Evolutionary conservation across 2,329 filamentous ascomycete genomes (phyloP), one percentile per base, ranked within the genome.

Genomic region (Orbilia blumenaviensis): DNA sequence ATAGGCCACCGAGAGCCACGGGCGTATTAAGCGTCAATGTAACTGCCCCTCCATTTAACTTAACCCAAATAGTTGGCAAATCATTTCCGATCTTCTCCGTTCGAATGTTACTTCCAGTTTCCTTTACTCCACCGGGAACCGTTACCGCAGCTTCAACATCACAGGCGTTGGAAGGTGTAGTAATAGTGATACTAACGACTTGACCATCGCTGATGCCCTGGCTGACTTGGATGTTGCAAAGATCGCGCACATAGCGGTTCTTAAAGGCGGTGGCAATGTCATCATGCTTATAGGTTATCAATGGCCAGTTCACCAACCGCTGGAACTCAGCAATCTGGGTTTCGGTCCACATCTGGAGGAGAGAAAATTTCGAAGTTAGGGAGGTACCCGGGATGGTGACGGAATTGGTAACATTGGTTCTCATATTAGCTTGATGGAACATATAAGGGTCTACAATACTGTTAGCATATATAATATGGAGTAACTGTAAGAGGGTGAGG

Each of bases 391-490:
- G 82, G 14, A 84, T 83, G 69, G 87, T 87, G 58, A 88, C 82
- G 8, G 84, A 86, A 54, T 85, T 85, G 2, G 81, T 80, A 1
- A 82, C 81, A 61, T 85, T 84, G 2, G 82, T 82, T 66, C 87
- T 85, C 74, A 88, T 79, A 80, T 90, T 90, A 73, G 87, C 87
- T 82, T 90, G 88, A 81, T 90, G 88, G 84, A 90, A 89, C 87
- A 89, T 89, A 83, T 86, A 88, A 25, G 84, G 82, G 58, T 88
- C 87, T 74, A 21, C 16, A 21, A 1, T 18, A 21, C 1, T 1
- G 3, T 60, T 8, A 38, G n/a, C 12, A 25, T 16, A 23, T 21
- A 32, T 14, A 2, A 18, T 16, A 9, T 6, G 36, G 3, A 78
- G 85, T 85, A 77, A 85, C 6, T 89, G 83, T 9, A 84, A 85